Evolutionary conservation across 78 protist genomes (phyloP), one percentile per base, ranked within the genome.

Genomic region (Reticulomyxa filosa): DNA sequence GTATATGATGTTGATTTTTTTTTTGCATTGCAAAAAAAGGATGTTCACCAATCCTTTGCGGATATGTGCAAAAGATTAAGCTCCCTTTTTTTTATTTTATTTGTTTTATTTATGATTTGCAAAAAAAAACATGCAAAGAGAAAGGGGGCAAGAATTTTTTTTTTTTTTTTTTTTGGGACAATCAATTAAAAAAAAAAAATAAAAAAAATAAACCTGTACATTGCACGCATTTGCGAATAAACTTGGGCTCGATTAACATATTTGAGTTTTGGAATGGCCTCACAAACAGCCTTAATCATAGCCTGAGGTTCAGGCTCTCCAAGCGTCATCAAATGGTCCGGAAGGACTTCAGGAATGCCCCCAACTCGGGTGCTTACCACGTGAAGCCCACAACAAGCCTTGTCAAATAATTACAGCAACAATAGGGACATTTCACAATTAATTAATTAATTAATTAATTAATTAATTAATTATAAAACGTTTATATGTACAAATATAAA

Each of bases 281-380:
- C 48, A 42, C 48, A 42, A 20, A 17, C 48, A 42, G 48, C 48
- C 13, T 13, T 42, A 17, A 20, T 17, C 48, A 42, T 17, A 20
- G 48, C 13, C 29, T 13, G 48, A 13, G 17, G 48, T 17, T 13
- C 48, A 42, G 17, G 17, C 29, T 17, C 29, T 13, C 13, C 48
- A 42, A 42, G 48, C 48, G n/a, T n/a, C 48, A 17, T 13, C 48
- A 17, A 42, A 17, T 17, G 48, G 13, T 13, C 48, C 48, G 48
- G 95, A 25, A 87, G 71, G 4, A 89, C 89, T 38, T 89, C 96
- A 3, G 96, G 96, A 10, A 89, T 80, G 66, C 96, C 96, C 27
- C 96, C 96, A 4, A 89, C 96, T 2, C 56, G 27, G 8, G 96
- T 89, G 22, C 74, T 37, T 2, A 89, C 95, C 2, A 56, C 62